Conservation (phyloP, 2,329 filamentous ascomycete genomes). For the Botrytis elliptica region DNA sequence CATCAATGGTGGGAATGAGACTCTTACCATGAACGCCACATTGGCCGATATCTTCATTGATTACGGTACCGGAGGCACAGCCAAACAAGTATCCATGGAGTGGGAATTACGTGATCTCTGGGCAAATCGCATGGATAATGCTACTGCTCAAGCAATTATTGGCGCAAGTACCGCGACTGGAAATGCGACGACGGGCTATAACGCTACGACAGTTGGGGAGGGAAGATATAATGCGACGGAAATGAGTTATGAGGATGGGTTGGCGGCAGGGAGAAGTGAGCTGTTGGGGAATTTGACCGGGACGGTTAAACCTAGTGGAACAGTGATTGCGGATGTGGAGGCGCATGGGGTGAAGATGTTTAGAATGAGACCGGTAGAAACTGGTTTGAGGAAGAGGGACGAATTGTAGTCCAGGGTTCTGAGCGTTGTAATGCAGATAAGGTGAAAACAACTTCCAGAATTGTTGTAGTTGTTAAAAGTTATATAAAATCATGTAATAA, state of each 20-base stretch:
- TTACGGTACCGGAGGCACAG: slow-evolving; percentile 44
- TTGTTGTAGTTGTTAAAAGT: not conserved
- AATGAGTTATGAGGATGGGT: slow-evolving; percentile 48
- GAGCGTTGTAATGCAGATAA: not conserved
- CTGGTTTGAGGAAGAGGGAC: slow-evolving; percentile 39
- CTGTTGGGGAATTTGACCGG: slow-evolving; percentile 49
- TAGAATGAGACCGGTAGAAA: slow-evolving; percentile 40
- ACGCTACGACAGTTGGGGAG: slow-evolving; percentile 35
- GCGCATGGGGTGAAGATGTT: slow-evolving; percentile 52
- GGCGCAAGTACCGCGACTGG: slow-evolving; percentile 41
- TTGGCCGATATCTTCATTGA: slow-evolving; percentile 54
- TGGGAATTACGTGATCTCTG: slow-evolving; percentile 58
- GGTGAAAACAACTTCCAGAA: not conserved
- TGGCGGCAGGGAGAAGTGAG: slow-evolving; percentile 44
- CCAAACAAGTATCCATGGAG: slow-evolving; percentile 42
- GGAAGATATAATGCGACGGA: slow-evolving; percentile 50
- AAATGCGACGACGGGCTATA: slow-evolving; percentile 37
- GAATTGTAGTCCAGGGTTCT: slow-evolving; percentile 43
- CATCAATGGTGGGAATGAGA: slow-evolving; percentile 48
- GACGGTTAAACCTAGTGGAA: slow-evolving; percentile 45
- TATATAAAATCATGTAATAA: not conserved
- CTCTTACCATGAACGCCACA: slow-evolving; percentile 49
- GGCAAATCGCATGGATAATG: slow-evolving; percentile 53
- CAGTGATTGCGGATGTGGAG: slow-evolving; percentile 45
- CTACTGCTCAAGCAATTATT: slow-evolving; percentile 46